These are phyloP conservation scores for Verticillium zaregamsianum DNA, from an alignment of 2,329 filamentous ascomycete genomes.

Conservation along the genomic window DNA sequence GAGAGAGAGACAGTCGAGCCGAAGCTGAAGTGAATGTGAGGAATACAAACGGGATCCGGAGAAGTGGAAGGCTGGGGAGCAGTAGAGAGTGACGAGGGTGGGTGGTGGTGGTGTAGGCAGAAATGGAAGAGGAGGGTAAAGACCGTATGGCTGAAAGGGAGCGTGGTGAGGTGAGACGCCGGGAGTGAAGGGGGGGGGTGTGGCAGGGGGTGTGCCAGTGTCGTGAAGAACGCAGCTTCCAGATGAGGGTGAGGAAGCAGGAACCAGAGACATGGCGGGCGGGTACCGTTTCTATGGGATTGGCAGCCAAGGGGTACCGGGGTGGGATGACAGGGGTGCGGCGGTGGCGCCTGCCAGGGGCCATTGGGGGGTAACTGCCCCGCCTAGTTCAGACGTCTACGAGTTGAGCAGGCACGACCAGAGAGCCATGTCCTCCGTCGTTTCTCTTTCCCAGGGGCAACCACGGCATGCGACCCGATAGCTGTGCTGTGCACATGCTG, in stretches of 20 bases:
- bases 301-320: not conserved
- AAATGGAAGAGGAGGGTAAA: not conserved
- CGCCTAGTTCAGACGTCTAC: not conserved
- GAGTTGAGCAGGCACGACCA: not conserved
- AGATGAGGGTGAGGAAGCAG: not conserved
- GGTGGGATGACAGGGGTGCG: not conserved
- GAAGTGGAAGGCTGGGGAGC: not conserved
- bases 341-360: not conserved
- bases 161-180: not conserved
- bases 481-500: not conserved
- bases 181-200: not conserved
- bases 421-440: not conserved
- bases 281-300: conserved; percentile 1
- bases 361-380: not conserved
- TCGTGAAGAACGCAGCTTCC: conserved; percentile 2
- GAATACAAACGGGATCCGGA: conserved; percentile 1
- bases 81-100: not conserved
- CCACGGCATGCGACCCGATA: not conserved
- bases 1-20: conserved; percentile 4
- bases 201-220: not conserved
- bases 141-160: not conserved
- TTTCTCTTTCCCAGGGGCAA: not conserved
- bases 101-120: not conserved
- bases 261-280: conserved; percentile 1
- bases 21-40: conserved; percentile 8